Evolutionary conservation across 2,329 filamentous ascomycete genomes (phyloP), one percentile per base, ranked within the genome.

Genomic region (Coniochaeta pulveracea): DNA sequence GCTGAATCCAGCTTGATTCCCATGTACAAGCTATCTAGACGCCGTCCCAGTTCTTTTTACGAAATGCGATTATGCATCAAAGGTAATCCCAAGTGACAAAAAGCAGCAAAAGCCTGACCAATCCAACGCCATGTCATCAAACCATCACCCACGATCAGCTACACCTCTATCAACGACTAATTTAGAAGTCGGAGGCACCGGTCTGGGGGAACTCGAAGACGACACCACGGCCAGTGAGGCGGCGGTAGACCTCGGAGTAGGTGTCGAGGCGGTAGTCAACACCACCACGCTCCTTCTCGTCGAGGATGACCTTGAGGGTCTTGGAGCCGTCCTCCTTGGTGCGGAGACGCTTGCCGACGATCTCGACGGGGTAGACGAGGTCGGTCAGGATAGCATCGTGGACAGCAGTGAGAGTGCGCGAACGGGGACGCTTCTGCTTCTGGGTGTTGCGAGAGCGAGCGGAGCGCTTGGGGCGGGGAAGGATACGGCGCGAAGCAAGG

Each of bases 181-280:
- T 28, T 12, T 91, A 93, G 70, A 83, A 93, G 61, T 94, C 88
- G 51, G 75, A 55, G 56, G 70, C 64, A 57, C 71, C 71, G 60
- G 73, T 74, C 73, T 93, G 83, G 56, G 91, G 91, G 80, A 98
- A 98, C 80, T 98, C 91, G 61, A 98, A 98, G 67, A 80, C 78
- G 62, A 96, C 91, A 61, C 78, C 78, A 69, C 93, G 91, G 67
- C 91, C 91, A 44, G 91, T 98, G 60, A 98, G 74, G 58, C 85
- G 81, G 68, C 86, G 85, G 84, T 98, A 98, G 62, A 98, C 91
- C 80, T 98, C 91, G 48, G 85, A 85, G 78, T 98, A 98, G 63
- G 89, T 95, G 70, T 98, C 91, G 54, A 98, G 85, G 64, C 91
- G 80, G 83, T 96, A 95, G 77, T 98, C 91, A 54, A 98, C 89